These are phyloP conservation scores for Kluyveromyces siamensis DNA, from an alignment of 805 yeast species.

Conservation along the genomic window DNA sequence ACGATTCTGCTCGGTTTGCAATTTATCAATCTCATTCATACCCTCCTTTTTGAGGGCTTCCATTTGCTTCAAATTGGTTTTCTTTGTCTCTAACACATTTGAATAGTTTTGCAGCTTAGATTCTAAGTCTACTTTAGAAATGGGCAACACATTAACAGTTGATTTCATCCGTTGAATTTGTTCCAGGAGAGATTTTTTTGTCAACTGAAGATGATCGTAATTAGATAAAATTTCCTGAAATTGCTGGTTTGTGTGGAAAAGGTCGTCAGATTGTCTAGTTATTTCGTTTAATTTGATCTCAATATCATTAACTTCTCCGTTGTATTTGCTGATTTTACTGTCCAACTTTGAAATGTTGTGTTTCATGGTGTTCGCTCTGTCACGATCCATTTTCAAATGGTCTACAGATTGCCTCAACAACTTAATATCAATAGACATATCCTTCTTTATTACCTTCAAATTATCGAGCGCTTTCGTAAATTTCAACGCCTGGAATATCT, in stretches of 20 bases:
- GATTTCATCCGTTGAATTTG: conserved; percentile 41
- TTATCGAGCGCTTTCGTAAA: conserved; percentile 85
- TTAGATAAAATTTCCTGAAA: conserved; percentile 65
- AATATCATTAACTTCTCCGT: conserved; percentile 40
- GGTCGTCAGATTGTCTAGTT: conserved; percentile 48
- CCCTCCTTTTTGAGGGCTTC: conserved; percentile 15
- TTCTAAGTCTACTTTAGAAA: conserved; percentile 32
- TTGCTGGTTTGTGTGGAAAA: conserved; percentile 72
- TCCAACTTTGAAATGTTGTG: conserved; percentile 38
- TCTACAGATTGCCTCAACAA: conserved; percentile 70
- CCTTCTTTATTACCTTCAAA: conserved; percentile 67
- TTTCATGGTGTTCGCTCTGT: conserved; percentile 54
- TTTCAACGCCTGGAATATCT: conserved; percentile 89
- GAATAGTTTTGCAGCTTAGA: conserved; percentile 36
- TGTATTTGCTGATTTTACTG: conserved; percentile 35
- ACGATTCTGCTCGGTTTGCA: conserved; percentile 29
- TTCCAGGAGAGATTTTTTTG: conserved; percentile 35
- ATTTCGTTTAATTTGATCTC: conserved; percentile 42
- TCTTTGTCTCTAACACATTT: conserved; percentile 21
- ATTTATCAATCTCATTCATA: conserved; percentile 17
- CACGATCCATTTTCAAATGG: conserved; percentile 65
- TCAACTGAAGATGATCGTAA: conserved; percentile 47
- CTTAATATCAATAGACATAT: conserved; percentile 65
- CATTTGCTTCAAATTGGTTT: conserved; percentile 18
- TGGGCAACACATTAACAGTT: conserved; percentile 19